phyloP scores from a whole-genome alignment of 1,139 yeast species.

The Lodderomyces beijingensis region DNA sequence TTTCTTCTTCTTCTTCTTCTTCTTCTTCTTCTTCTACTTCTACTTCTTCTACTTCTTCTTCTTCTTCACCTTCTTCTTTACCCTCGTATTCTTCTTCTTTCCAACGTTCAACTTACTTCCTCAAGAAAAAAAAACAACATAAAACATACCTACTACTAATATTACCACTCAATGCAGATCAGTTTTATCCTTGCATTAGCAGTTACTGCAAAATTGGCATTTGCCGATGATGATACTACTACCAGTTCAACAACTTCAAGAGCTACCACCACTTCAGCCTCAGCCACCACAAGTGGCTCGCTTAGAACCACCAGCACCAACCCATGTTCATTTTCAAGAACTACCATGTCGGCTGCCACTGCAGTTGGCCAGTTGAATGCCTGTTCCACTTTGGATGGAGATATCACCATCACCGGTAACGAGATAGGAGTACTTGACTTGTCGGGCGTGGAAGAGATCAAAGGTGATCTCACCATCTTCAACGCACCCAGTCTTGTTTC shows the following conservation, averaged over 20 bases:
- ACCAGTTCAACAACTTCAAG: constrained; percentile 2
- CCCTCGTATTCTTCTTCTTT: too few relatives aligned
- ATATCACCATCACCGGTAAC: constrained; percentile 37
- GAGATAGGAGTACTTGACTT: constrained; percentile 32
- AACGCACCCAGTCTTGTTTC: constrained; percentile 41
- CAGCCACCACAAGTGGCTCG: constrained; percentile 1
- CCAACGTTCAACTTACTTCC: too few relatives aligned
- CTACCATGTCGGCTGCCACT: constrained; percentile 38
- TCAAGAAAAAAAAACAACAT: too few relatives aligned
- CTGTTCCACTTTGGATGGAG: constrained; percentile 42
- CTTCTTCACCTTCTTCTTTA: neutral
- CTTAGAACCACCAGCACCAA: constrained; percentile 8
- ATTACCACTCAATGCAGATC: constrained; percentile 1
- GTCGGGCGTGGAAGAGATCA: constrained; percentile 28
- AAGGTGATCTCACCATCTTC: constrained; percentile 32
- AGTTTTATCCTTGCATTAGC: constrained; percentile 1
- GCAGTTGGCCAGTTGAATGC: constrained; percentile 32
- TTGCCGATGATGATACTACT: constrained; percentile 3
- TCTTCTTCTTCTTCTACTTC: constrained; percentile 2
- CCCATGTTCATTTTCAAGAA: constrained; percentile 35
- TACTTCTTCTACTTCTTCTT: neutral
- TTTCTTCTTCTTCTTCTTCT: constrained; percentile 4
- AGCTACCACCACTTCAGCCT: constrained; percentile 1
- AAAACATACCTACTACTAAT: too few relatives aligned
- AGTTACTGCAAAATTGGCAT: neutral